A percentile compares a stretch with the other conserved stretches of the same genome.
Evolutionary conservation across 169 alveolate species (phyloP).

Genomic region (Plasmodium berghei): DNA sequence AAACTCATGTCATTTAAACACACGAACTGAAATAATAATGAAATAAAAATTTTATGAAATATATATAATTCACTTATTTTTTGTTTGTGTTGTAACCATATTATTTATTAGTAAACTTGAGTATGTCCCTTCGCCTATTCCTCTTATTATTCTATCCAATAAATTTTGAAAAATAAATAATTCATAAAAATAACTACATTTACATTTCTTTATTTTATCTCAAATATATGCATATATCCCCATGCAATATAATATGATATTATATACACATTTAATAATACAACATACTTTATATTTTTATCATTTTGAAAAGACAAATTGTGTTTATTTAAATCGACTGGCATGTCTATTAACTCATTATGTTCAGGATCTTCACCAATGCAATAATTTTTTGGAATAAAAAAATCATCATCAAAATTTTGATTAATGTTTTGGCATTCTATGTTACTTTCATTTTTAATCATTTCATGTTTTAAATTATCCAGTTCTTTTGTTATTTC

Average conservation of each 20-base stretch:
- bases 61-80: too few species aligned
- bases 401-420: constrained; percentile 35
- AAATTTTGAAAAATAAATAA: background rate
- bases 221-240: too few species aligned
- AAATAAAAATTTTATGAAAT: too few species aligned
- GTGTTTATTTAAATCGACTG: constrained; percentile 26
- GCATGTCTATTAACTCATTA: constrained; percentile 1
- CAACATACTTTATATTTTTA: constrained; percentile 34
- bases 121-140: constrained; percentile 33
- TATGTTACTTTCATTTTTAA: constrained; percentile 35
- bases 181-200: too few species aligned
- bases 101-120: constrained; percentile 55
- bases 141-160: constrained; percentile 47
- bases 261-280: too few species aligned
- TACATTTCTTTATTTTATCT: too few species aligned
- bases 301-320: constrained; percentile 61
- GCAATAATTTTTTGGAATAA: constrained; percentile 26
- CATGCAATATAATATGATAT: too few species aligned
- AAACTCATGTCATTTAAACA: background rate
- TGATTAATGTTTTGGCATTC: background rate
- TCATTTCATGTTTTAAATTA: constrained; percentile 33
- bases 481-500: constrained; percentile 69
- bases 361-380: constrained; percentile 36
- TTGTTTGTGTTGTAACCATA: background rate
- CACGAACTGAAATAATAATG: background rate